These are phyloP conservation scores for Metarhizium humberi DNA, from an alignment of 2,329 filamentous ascomycete genomes.

Conservation along the genomic window DNA sequence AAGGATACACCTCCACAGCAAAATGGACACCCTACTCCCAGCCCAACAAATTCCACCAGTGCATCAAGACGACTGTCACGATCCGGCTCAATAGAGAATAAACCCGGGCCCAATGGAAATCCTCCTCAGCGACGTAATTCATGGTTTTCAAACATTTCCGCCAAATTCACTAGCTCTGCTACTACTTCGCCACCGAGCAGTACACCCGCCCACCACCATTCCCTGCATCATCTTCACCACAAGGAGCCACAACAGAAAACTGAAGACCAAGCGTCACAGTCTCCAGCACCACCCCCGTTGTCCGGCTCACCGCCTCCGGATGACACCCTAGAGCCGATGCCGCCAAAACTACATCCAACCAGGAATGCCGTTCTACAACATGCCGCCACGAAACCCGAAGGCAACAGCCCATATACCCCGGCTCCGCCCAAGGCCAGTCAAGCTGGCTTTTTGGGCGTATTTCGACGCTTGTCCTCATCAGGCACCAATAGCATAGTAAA, in stretches of 20 bases:
- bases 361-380: conserved; percentile 53
- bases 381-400: conserved; percentile 41
- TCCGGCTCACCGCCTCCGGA: conserved; percentile 12
- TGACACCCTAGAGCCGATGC: conserved; percentile 28
- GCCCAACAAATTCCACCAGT: conserved; percentile 15
- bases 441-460: conserved; percentile 69
- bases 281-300: conserved; percentile 7
- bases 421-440: conserved; percentile 61
- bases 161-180: conserved; percentile 69
- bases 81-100: conserved; percentile 27
- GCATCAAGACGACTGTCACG: conserved; percentile 18
- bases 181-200: conserved; percentile 23
- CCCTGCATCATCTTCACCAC: conserved; percentile 6
- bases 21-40: conserved; percentile 12
- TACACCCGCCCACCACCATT: conserved; percentile 10
- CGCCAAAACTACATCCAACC: conserved; percentile 38
- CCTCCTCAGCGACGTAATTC: conserved; percentile 56
- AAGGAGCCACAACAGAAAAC: conserved; percentile 10
- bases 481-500: conserved; percentile 25
- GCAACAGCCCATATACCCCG: conserved; percentile 60
- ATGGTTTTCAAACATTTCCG: conserved; percentile 90
- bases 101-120: conserved; percentile 16
- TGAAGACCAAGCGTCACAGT: conserved; percentile 3
- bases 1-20: conserved; percentile 10
- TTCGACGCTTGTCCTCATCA: conserved; percentile 72